These are phyloP conservation scores for Lentinula raphanica DNA, from an alignment of 768 basidiomycete species.

Conservation along the genomic window DNA sequence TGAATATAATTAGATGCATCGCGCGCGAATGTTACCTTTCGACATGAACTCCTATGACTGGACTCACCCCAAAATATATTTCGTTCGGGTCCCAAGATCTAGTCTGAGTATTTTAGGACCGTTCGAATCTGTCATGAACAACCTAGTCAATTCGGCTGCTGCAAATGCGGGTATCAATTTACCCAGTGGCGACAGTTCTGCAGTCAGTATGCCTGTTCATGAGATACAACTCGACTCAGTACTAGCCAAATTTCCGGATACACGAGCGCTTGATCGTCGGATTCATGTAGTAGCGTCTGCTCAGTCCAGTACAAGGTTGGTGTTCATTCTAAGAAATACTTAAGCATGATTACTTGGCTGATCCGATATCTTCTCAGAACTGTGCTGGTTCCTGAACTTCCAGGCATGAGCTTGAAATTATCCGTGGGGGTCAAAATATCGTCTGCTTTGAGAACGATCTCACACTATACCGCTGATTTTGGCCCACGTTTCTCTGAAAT, in stretches of 20 bases:
- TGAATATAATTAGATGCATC: constrained; percentile 43
- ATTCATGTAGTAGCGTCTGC: constrained; percentile 38
- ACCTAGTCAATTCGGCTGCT: constrained; percentile 29
- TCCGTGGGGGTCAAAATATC: constrained; percentile 55
- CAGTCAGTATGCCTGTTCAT: constrained; percentile 44
- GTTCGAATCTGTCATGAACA: constrained; percentile 32
- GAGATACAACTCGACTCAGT: constrained; percentile 48
- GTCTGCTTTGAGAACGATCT: constrained; percentile 52
- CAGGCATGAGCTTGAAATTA: constrained; percentile 43
- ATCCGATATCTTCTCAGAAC: constrained; percentile 24
- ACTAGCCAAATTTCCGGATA: constrained; percentile 35
- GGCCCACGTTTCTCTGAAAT: constrained; percentile 51
- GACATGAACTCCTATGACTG: constrained; percentile 39
- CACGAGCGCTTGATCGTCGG: constrained; percentile 35
- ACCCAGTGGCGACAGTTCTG: constrained; percentile 19
- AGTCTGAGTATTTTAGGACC: constrained; percentile 36
- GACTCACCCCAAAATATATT: constrained; percentile 47
- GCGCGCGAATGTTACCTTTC: constrained; percentile 38
- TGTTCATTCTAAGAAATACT: background rate
- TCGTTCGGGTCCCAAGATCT: constrained; percentile 35
- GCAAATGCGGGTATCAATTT: constrained; percentile 21
- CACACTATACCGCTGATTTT: constrained; percentile 53
- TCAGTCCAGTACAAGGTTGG: constrained; percentile 52
- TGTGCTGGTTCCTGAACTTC: constrained; percentile 39
- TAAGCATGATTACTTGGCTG: background rate